phyloP scores from a whole-genome alignment of 1,284 basidiomycete species.

The Thecaphora frezii region DNA sequence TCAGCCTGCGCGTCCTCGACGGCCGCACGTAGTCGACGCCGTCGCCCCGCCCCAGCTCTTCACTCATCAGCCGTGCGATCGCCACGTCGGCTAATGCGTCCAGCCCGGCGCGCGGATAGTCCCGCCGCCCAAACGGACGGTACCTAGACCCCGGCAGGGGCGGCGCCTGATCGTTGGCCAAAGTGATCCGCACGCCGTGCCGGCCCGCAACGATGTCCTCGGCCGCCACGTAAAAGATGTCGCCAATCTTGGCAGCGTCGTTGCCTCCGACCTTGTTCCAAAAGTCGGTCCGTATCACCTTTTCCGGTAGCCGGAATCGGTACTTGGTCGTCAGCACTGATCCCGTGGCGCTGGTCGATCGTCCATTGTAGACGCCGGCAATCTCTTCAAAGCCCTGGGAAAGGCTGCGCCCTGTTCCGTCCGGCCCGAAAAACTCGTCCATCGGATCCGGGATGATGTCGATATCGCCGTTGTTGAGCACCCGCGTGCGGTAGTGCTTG shows the following conservation, averaged over 20 bases:
- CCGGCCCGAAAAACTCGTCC: constrained; percentile 50
- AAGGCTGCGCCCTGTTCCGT: constrained; percentile 19
- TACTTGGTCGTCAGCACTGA: constrained; percentile 63
- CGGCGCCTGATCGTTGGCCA: constrained; percentile 7
- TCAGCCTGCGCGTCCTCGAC: constrained; percentile 22
- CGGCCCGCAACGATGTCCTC: constrained; percentile 10
- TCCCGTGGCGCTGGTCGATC: constrained; percentile 38
- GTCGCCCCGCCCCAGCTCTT: constrained; percentile 3
- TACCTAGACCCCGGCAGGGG: constrained; percentile 10
- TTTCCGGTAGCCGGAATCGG: constrained; percentile 89
- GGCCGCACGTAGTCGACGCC: constrained; percentile 6
- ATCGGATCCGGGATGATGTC: constrained; percentile 71
- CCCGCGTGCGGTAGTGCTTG: constrained; percentile 67
- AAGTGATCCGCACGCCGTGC: constrained; percentile 10
- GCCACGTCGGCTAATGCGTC: constrained; percentile 34
- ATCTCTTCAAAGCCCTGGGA: constrained; percentile 59
- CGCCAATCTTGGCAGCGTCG: constrained; percentile 24
- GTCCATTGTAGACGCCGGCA: constrained; percentile 41
- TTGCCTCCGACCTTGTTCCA: constrained; percentile 65
- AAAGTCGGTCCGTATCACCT: constrained; percentile 87
- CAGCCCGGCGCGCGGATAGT: constrained; percentile 21
- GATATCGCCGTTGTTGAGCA: constrained; percentile 86
- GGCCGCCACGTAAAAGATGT: constrained; percentile 30
- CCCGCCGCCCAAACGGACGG: constrained; percentile 25
- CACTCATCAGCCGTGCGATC: constrained; percentile 12